Evolutionary conservation across 1,284 basidiomycete genomes (phyloP), one percentile per base, ranked within the genome.

Genomic region (Apiotrichum gracile): DNA sequence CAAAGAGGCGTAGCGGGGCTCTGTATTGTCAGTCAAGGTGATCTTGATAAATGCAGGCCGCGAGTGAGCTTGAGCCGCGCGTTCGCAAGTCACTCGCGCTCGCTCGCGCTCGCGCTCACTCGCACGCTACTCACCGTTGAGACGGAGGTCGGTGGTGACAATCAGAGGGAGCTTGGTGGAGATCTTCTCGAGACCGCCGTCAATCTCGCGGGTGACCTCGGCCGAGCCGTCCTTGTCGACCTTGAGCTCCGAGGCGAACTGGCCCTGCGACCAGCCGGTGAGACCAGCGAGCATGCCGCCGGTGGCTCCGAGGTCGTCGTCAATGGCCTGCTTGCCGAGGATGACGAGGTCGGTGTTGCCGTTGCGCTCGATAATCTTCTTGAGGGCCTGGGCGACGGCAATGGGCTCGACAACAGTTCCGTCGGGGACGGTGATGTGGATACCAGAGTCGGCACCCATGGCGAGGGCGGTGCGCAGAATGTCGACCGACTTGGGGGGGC

Each of bases 261-360:
- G 93, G 47, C 89, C 94, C 78, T 98, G 94, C 12, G 87, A 83
- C 89, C 92, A 97, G 44, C 85, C 85, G 64, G 97, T 77, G 66
- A 97, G 78, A 3, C 91, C 94, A 19, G 94, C 93, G 37, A 98
- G 82, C 89, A 97, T 97, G 72, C 97, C 93, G 1, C 94, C 94
- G 9, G 94, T 97, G 77, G 93, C 87, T n/a, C 90, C 89, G 4
- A 89, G 82, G 74, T 98, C 94, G 66, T 96, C 93, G 76, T 98
- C 94, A 65, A 98, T 98, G 13, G 94, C 88, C 76, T 98, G 94
- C 78, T 98, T 98, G n/a, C 96, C 94, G 77, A 97, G 82, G 60
- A 98, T 92, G 50, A 98, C 86, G 54, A 98, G 66, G 66, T 97
- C 93, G 46, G 73, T 75, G 57, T 82, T 81, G 33, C 57, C 59